Percentiles rank a stretch among this genome's conserved stretches.
phyloP scores from a whole-genome alignment of 495 filamentous ascomycete genomes.

The Apiosordaria backusii region DNA sequence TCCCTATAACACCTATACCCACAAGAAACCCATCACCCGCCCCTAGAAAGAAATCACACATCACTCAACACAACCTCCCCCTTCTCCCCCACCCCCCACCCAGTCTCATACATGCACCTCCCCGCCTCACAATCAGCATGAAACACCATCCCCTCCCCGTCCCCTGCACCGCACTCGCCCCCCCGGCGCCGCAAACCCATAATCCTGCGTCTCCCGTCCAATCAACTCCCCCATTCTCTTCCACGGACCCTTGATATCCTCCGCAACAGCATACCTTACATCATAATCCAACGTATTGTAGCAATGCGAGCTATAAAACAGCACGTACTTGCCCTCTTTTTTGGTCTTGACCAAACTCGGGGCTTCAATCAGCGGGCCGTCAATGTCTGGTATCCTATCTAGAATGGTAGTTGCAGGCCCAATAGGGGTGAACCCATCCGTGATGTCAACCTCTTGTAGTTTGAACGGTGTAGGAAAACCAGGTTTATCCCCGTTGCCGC shows the following conservation, averaged over 20 bases:
- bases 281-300: conserved; percentile 52
- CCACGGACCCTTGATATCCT: conserved; percentile 46
- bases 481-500: conserved; percentile 50
- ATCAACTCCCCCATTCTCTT: conserved; percentile 38
- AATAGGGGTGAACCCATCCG: conserved; percentile 50
- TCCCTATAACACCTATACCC: no score
- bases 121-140: conserved; percentile 46
- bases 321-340: conserved; percentile 45
- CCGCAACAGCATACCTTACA: conserved; percentile 51
- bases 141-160: conserved; percentile 43
- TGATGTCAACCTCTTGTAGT: conserved; percentile 49
- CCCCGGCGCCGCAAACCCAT: conserved; percentile 44
- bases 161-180: conserved; percentile 6
- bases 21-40: neutral
- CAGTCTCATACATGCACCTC: conserved; percentile 30
- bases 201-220: conserved; percentile 30
- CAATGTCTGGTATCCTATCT: conserved; percentile 46
- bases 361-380: conserved; percentile 60
- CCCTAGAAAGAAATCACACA: neutral
- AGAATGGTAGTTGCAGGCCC: conserved; percentile 53
- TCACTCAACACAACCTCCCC: neutral
- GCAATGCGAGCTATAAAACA: conserved; percentile 61
- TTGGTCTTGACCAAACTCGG: conserved; percentile 46
- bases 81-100: conserved; percentile 7
- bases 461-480: conserved; percentile 55